A percentile compares a stretch with the other conserved stretches of the same genome.
Conservation (phyloP, 1,139 yeast species). For the Sugiyamaella sp. region DNA sequence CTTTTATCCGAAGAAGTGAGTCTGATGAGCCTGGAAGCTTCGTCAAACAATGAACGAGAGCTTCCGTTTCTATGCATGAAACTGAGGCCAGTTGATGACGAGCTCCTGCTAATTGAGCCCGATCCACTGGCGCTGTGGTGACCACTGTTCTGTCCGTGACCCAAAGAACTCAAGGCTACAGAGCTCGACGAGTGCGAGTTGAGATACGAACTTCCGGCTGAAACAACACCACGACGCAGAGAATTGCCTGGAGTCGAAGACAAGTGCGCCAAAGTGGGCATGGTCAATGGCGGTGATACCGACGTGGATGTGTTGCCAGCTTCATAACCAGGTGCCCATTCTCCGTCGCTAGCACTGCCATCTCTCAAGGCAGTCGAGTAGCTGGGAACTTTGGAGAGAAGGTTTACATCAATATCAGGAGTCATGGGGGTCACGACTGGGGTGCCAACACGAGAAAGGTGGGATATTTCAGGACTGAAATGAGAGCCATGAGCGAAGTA, state of each 20-base stretch:
- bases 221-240: constrained; percentile 9
- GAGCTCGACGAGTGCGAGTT: constrained; percentile 20
- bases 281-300: constrained; percentile 19
- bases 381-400: constrained; percentile 75
- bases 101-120: constrained; percentile 17
- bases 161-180: constrained; percentile 5
- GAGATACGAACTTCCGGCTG: constrained; percentile 9
- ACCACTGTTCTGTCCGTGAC: neutral
- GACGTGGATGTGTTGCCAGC: constrained; percentile 19
- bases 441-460: constrained; percentile 30
- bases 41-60: constrained; percentile 30
- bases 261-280: constrained; percentile 20
- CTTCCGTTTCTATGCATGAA: constrained; percentile 27
- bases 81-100: constrained; percentile 26
- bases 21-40: constrained; percentile 29
- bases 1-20: constrained; percentile 22
- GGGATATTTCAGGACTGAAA: constrained; percentile 28
- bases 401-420: constrained; percentile 48
- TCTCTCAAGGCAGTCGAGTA: constrained; percentile 64
- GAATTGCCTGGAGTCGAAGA: constrained; percentile 19
- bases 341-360: constrained; percentile 33
- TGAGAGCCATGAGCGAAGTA: constrained; percentile 18
- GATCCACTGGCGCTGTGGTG: constrained; percentile 12
- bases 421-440: constrained; percentile 26
- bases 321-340: constrained; percentile 41